These are phyloP conservation scores for Heimioporus sp. DNA, from an alignment of 768 basidiomycete species.

Conservation along the genomic window DNA sequence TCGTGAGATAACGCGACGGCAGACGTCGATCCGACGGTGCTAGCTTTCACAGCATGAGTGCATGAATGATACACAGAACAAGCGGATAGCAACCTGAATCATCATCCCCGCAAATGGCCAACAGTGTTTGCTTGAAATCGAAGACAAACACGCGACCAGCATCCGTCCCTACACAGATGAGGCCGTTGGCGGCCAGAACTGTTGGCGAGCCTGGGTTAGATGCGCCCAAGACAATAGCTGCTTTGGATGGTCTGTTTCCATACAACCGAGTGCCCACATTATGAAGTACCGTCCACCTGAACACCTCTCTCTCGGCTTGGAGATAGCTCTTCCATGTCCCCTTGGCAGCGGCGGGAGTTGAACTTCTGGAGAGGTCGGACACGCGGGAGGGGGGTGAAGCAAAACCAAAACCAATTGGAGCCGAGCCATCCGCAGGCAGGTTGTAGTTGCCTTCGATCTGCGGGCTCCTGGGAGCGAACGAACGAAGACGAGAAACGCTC, in stretches of 20 bases:
- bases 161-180: constrained; percentile 87
- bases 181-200: constrained; percentile 78
- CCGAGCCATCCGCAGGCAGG: constrained; percentile 42
- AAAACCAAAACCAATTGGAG: constrained; percentile 40
- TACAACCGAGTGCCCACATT: constrained; percentile 58
- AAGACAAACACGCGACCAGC: constrained; percentile 78
- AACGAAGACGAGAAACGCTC: constrained; percentile 77
- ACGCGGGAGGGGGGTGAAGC: constrained; percentile 65
- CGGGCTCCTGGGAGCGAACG: constrained; percentile 51
- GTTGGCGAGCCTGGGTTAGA: constrained; percentile 66
- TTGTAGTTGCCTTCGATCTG: constrained; percentile 42
- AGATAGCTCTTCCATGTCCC: constrained; percentile 16
- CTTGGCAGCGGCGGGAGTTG: constrained; percentile 47
- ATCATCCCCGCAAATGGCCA: constrained; percentile 75
- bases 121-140: constrained; percentile 86
- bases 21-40: constrained; percentile 72
- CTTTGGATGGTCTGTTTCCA: constrained; percentile 51
- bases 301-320: constrained; percentile 51
- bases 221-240: constrained; percentile 59
- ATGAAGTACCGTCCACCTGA: constrained; percentile 73
- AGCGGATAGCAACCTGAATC: constrained; percentile 47
- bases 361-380: constrained; percentile 67
- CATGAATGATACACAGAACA: constrained; percentile 9
- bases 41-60: constrained; percentile 42
- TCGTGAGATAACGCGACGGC: constrained; percentile 90